A percentile compares a stretch with the other conserved stretches of the same genome.
Evolutionary conservation across 192 early-diverging fungal species (phyloP).

Genomic region (Jimgerdemannia lactiflua): DNA sequence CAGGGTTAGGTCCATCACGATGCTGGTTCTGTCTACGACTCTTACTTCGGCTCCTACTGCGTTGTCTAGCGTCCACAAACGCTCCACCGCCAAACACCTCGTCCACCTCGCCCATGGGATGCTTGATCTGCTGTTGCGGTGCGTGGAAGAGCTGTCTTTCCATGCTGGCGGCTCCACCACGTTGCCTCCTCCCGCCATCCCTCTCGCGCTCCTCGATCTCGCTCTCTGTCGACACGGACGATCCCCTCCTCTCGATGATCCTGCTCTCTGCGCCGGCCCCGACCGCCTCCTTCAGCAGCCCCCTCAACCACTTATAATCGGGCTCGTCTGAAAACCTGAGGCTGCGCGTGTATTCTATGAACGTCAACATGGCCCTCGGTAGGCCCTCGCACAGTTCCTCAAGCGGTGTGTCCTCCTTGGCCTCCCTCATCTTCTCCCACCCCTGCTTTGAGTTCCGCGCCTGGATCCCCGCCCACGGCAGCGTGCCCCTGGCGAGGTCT

Average conservation of each 20-base stretch:
- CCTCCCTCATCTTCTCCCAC: slow-evolving; percentile 85
- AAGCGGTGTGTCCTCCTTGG: slow-evolving; percentile 72
- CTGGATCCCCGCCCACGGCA: slow-evolving; percentile 88
- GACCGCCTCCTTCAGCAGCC: slow-evolving; percentile 20
- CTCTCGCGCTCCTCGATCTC: background rate
- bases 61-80: no score
- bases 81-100: no score
- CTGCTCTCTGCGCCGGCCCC: slow-evolving; percentile 9
- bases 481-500: slow-evolving; percentile 67
- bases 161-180: no score
- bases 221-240: background rate
- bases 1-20: no score
- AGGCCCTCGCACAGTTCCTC: slow-evolving; percentile 74
- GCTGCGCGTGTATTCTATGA: slow-evolving; percentile 67
- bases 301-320: slow-evolving; percentile 71
- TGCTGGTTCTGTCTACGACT: no score
- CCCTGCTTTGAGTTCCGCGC: slow-evolving; percentile 79
- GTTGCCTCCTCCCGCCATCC: no score
- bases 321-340: slow-evolving; percentile 76
- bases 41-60: no score
- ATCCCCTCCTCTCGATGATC: background rate
- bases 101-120: no score
- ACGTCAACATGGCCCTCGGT: slow-evolving; percentile 68
- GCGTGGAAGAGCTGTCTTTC: no score
- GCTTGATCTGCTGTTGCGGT: no score